These are phyloP conservation scores for Diaporthe sp. DNA, from an alignment of 2,329 filamentous ascomycete species.

Conservation along the genomic window DNA sequence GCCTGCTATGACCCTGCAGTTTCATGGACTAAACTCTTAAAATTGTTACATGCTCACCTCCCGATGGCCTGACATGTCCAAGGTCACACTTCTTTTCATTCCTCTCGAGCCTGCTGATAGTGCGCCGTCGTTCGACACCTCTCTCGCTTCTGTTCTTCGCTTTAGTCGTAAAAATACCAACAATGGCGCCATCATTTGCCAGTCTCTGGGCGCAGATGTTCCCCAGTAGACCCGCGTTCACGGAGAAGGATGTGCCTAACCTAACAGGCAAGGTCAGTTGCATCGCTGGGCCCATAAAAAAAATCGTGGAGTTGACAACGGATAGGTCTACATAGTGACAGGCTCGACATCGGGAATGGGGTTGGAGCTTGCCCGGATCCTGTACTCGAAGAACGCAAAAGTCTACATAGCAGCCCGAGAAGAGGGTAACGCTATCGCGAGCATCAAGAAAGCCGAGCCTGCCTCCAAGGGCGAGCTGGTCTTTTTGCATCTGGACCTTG, in stretches of 20 bases:
- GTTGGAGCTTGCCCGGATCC: constrained; percentile 59
- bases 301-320: background rate
- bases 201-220: constrained; percentile 10
- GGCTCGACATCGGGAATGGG: constrained; percentile 56
- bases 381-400: constrained; percentile 64
- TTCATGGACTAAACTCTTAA: background rate
- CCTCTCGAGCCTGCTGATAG: too few relatives aligned
- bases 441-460: constrained; percentile 50
- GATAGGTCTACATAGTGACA: constrained; percentile 55
- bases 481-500: constrained; percentile 52
- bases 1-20: background rate
- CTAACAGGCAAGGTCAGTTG: background rate
- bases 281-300: background rate
- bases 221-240: background rate
- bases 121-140: too few relatives aligned
- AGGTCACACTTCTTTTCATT: too few relatives aligned
- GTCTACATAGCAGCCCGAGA: constrained; percentile 66
- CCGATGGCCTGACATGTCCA: too few relatives aligned
- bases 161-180: background rate
- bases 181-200: background rate
- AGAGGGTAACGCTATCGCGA: constrained; percentile 57
- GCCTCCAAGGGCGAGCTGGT: constrained; percentile 48
- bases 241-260: background rate
- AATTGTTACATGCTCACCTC: background rate
- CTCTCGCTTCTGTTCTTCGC: background rate